Evolutionary conservation across 208 protist species (phyloP), one percentile per base, ranked within the genome.

Genomic region (Strigomonas culicis): DNA sequence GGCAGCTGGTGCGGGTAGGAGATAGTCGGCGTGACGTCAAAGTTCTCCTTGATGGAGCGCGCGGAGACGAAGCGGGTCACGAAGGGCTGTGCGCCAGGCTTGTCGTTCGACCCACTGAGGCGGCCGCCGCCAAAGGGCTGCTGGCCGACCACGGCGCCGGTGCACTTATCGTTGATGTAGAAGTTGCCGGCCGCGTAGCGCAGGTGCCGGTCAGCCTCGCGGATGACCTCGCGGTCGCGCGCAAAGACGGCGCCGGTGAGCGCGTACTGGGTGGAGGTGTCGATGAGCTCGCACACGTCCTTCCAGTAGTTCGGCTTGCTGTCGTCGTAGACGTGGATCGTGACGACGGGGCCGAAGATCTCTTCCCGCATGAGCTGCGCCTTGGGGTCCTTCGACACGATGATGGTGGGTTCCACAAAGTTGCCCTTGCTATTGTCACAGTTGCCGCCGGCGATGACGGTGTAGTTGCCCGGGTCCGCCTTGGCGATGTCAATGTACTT

Each of bases 81-180:
- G 78, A 98, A 98, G 34, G 86, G 70, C 6, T 77, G 69, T 15
- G 79, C 83, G 39, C 98, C 98, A 34, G 97, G 95, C 87, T 99
- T 99, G 78, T 99, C 97, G 77, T 99, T 99, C 39, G 97, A 98
- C 52, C 98, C 98, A 57, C 90, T 97, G 24, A 70, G 70, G 21
- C 93, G 80, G 30, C 82, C 72, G 39, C 97, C 97, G 63, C 97
- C 98, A 68, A 99, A 99, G 39, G 98, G 97, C 89, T 99, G 98
- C 81, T 99, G 98, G 43, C 97, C 98, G 32, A 99, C 98, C 32
- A 99, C 95, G 15, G 97, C 93, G 34, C 97, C 97, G n/a, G 96
- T 99, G 72, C 87, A 90, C 79, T 99, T 99, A 78, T 98, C 97
- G 79, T 99, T 99, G 62, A 99, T 92, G 80, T 99, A 99, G 70